Conservation (phyloP, 31 red algal species). For the Bonnemaisonia californica region DNA sequence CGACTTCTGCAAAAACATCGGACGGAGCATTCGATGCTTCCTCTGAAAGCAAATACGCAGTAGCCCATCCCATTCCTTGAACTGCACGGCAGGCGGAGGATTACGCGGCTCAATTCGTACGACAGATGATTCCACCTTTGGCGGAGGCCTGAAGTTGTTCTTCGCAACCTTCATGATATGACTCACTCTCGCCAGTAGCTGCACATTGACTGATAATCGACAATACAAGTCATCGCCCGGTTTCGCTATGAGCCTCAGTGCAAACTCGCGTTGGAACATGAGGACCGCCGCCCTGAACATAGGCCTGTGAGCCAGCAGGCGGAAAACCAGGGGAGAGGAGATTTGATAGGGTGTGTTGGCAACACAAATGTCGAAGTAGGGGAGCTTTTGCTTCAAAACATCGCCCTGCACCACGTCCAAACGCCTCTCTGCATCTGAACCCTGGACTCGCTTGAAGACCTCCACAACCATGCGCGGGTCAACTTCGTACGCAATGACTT, state of each 20-base stretch:
- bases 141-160: constrained; percentile 96
- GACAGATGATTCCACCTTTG: constrained; percentile 92
- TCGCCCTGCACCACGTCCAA: constrained; percentile 83
- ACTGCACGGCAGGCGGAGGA: constrained; percentile 69
- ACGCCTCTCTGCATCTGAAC: constrained; percentile 23
- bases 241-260: constrained; percentile 80
- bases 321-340: constrained; percentile 94
- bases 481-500: constrained; percentile 89
- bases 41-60: constrained; percentile 88
- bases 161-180: constrained; percentile 88
- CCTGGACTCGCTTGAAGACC: constrained; percentile 86
- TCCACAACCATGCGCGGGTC: constrained; percentile 96
- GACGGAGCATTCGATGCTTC: constrained; percentile 90
- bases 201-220: constrained; percentile 89
- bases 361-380: constrained; percentile 95
- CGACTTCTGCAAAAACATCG: constrained; percentile 75
- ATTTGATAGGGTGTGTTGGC: constrained; percentile 99
- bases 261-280: constrained; percentile 98
- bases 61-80: constrained; percentile 94
- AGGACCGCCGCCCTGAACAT: constrained; percentile 85
- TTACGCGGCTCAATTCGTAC: constrained; percentile 87
- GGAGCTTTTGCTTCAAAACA: constrained; percentile 75
- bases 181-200: constrained; percentile 82
- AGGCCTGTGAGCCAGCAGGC: constrained; percentile 87
- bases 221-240: constrained; percentile 91